phyloP scores from a whole-genome alignment of 148 eudicot species.

The Persicaria tinctoria region DNA sequence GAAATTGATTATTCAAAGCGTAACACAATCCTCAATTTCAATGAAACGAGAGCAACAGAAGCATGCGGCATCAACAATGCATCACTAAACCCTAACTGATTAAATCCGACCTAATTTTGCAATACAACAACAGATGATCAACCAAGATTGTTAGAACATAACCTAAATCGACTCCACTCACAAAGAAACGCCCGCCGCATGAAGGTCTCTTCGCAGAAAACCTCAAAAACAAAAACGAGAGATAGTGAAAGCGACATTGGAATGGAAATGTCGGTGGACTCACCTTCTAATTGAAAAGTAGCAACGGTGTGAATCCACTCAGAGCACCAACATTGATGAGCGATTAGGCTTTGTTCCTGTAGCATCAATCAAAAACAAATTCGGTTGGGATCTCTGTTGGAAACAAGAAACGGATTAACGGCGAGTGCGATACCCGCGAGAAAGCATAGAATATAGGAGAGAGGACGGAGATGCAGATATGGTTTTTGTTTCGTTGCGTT shows the following conservation, averaged over 20 bases:
- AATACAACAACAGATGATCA: conserved; percentile 3
- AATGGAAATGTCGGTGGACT: neutral
- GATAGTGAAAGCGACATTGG: neutral
- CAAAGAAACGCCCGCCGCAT: neutral
- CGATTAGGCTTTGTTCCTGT: neutral
- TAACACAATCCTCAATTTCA: neutral
- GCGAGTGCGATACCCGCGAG: neutral
- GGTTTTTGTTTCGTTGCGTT: neutral
- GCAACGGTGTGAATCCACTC: neutral
- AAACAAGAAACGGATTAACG: neutral
- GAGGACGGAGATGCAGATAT: neutral
- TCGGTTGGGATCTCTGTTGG: neutral
- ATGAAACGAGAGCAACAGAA: neutral
- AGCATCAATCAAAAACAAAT: neutral
- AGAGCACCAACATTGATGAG: neutral
- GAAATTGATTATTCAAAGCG: neutral
- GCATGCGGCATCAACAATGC: neutral
- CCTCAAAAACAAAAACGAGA: neutral
- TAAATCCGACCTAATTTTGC: conserved; percentile 4
- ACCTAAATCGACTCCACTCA: neutral
- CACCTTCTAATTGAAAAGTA: neutral
- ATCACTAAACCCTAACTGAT: neutral
- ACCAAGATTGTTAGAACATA: neutral
- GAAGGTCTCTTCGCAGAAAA: neutral
- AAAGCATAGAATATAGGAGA: neutral